Conservation (phyloP, 2,329 filamentous ascomycete species). For the Neoscytalidium dimidiatum region DNA sequence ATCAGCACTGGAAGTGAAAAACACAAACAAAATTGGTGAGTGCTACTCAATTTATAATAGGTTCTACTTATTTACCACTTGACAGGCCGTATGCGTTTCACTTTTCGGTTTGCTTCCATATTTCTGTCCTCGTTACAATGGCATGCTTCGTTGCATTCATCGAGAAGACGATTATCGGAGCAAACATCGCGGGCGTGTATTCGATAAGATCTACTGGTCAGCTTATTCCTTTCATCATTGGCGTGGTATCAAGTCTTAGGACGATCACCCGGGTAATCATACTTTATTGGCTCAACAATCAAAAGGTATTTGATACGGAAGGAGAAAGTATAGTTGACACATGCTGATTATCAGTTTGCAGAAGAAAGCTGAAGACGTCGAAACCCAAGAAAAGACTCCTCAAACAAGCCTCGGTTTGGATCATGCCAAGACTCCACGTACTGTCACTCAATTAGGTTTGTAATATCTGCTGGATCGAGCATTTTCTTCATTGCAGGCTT, state of each 20-base stretch:
- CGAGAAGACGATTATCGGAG: neutral
- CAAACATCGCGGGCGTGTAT: neutral
- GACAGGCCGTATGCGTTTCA: neutral
- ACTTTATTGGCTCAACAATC: neutral
- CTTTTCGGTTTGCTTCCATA: neutral
- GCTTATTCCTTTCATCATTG: conserved; percentile 13
- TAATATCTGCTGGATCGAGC: too few relatives aligned
- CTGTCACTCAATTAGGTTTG: too few relatives aligned
- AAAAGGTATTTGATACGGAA: neutral
- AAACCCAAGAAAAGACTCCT: too few relatives aligned
- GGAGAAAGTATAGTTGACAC: too few relatives aligned
- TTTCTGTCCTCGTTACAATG: neutral
- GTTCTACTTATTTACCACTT: neutral
- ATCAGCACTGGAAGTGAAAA: neutral
- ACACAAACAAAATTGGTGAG: too few relatives aligned
- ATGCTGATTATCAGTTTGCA: too few relatives aligned
- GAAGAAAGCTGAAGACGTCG: too few relatives aligned
- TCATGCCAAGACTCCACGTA: too few relatives aligned
- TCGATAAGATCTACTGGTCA: neutral
- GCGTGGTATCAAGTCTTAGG: neutral
- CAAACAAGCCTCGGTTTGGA: too few relatives aligned
- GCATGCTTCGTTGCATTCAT: neutral
- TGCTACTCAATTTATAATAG: too few relatives aligned
- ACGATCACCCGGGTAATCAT: neutral
- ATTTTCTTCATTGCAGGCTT: too few relatives aligned